Evolutionary conservation across 2,329 filamentous ascomycete species (phyloP).

Genomic region (Immersiporthe knoxdaviesiana): DNA sequence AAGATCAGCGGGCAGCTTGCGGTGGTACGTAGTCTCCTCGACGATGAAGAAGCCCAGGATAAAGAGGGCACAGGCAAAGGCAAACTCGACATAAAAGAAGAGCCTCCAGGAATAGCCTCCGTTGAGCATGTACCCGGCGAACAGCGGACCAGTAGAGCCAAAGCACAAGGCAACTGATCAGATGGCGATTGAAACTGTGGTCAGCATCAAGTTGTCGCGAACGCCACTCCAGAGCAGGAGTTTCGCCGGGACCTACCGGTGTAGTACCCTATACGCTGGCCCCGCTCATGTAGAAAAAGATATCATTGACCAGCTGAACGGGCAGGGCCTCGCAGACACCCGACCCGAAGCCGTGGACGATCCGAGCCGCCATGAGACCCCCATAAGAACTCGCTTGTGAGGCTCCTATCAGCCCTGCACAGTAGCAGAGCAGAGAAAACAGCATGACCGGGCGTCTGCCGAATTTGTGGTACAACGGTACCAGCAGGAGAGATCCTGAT

Average conservation of each 20-base stretch:
- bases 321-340: conserved; percentile 51
- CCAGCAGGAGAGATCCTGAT: conserved; percentile 54
- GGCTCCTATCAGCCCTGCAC: conserved; percentile 44
- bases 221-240: not conserved
- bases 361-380: conserved; percentile 44
- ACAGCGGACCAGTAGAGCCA: conserved; percentile 58
- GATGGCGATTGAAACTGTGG: not conserved
- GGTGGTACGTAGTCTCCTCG: conserved; percentile 40
- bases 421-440: conserved; percentile 43
- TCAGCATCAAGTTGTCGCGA: conserved; percentile 17
- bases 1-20: conserved; percentile 25
- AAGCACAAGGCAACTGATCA: conserved; percentile 55
- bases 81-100: conserved; percentile 64
- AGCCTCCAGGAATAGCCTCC: conserved; percentile 62
- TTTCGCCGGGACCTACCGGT: conserved; percentile 44
- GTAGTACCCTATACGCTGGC: conserved; percentile 62
- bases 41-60: conserved; percentile 40
- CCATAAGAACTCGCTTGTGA: conserved; percentile 42
- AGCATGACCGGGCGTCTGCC: conserved; percentile 50
- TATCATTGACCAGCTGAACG: conserved; percentile 50
- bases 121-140: conserved; percentile 64
- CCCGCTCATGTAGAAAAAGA: conserved; percentile 52
- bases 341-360: conserved; percentile 46
- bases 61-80: conserved; percentile 45
- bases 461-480: conserved; percentile 58